Base-by-base conservation (phyloP, 768 basidiomycete genomes). In the Leccinum rimulosum region DNA sequence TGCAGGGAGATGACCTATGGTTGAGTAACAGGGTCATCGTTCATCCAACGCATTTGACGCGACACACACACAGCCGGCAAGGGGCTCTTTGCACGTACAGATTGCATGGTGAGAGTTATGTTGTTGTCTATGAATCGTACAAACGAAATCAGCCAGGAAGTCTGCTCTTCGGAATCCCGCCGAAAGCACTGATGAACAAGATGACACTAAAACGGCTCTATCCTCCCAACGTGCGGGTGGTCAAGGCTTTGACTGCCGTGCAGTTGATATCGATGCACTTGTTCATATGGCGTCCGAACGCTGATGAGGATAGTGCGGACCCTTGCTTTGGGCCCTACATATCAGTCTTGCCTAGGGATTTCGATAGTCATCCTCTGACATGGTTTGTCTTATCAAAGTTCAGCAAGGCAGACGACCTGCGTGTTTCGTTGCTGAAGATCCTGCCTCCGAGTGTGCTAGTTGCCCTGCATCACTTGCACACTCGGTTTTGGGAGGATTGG, bases 241-340 rank as follows among this genome's bases (percentile, higher is more conserved):
- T 56, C 54, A 63, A 65, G 7, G 64, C 67, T 15, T 69, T 88
- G 60, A 84, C 81, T 25, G 89, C 91, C 10, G 80, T 80, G 4
- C 95, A 97, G 67, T 71, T 91, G 15, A 82, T 97, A 33, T 84
- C 92, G 6, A 74, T 98, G 59, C 93, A 97, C 76, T 78, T 97
- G 10, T 79, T 84, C 43, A 75, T 95, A 2, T 80, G 90, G 73
- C 81, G 81, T 47, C 88, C 87, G 2, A 55, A 60, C 35, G 65
- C 57, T n/a, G 67, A 69, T 7, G 71, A 67, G 3, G 74, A 76
- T 17, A 85, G 84, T 22, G 61, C 60, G 27, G 88, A 91, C 65
- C 75, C 80, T 63, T 70, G 70, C 14, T 88, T 87, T 70, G 84
- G 87, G 28, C 87, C 91, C 2, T 97, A 93, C 69, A 85, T 97